Percentiles rank a stretch among this genome's conserved stretches.
phyloP scores from a whole-genome alignment of 2,329 filamentous ascomycete genomes.

The Sclerotinia spermophila region DNA sequence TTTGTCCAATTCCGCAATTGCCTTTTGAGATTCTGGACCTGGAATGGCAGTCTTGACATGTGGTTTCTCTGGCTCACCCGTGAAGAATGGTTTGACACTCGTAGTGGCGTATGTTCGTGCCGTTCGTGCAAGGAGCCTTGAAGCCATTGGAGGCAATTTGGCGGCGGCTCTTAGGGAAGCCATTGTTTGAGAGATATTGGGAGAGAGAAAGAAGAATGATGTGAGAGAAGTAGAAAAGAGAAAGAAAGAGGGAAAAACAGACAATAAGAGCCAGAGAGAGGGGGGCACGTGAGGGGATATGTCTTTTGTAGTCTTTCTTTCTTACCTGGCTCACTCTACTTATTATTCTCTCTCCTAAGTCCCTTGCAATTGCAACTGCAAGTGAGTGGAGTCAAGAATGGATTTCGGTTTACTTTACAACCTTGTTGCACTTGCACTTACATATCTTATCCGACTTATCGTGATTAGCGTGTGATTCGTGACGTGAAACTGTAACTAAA shows the following conservation, averaged over 20 bases:
- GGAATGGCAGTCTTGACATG: constrained; percentile 40
- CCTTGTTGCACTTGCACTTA: background rate
- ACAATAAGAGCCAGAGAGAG: background rate
- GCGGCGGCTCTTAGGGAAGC: constrained; percentile 36
- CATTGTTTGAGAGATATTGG: constrained; percentile 23
- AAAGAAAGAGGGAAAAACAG: background rate
- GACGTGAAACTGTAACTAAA: background rate
- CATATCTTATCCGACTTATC: constrained; percentile 5
- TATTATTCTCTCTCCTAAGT: background rate
- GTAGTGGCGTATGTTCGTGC: constrained; percentile 29
- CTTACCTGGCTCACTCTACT: background rate
- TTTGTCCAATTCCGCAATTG: constrained; percentile 43
- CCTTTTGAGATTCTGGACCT: constrained; percentile 39
- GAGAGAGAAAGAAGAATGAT: background rate
- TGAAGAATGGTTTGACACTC: constrained; percentile 33
- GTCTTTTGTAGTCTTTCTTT: background rate
- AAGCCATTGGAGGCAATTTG: constrained; percentile 31
- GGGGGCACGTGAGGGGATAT: too few relatives aligned
- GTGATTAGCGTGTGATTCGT: background rate
- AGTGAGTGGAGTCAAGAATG: background rate
- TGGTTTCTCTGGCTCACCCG: constrained; percentile 35
- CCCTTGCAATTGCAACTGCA: background rate
- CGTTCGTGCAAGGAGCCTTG: constrained; percentile 22
- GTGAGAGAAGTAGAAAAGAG: background rate
- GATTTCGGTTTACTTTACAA: background rate